Evolutionary conservation across 169 alveolate genomes (phyloP).

Genomic region (Cryptosporidium andersoni): DNA sequence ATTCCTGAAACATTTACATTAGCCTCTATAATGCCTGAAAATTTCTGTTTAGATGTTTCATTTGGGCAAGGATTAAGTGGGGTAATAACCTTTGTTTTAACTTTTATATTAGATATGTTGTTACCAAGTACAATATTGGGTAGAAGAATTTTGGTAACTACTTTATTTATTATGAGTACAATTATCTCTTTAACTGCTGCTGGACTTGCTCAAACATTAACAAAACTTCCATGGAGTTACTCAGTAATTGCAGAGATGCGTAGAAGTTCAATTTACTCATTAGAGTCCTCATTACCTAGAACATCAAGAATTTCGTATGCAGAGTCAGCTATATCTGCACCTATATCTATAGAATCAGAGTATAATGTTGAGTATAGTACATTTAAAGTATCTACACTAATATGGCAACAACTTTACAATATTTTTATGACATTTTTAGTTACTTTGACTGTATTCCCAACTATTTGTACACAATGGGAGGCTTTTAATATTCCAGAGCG

Average conservation of each 20-base stretch:
- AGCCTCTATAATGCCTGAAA: conserved; percentile 69
- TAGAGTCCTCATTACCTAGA: not conserved
- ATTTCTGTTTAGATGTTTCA: conserved; percentile 66
- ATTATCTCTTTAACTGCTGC: conserved; percentile 46
- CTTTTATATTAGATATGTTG: conserved; percentile 12
- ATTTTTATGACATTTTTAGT: conserved; percentile 66
- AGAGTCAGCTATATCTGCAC: conserved; percentile 39
- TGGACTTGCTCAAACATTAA: conserved; percentile 50
- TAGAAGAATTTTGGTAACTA: conserved; percentile 19
- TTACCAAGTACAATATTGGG: conserved; percentile 52
- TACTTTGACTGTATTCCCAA: conserved; percentile 62
- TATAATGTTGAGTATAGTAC: conserved; percentile 21
- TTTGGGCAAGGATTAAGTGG: conserved; percentile 65
- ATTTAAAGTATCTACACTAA: conserved; percentile 58
- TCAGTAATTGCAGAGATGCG: conserved; percentile 68
- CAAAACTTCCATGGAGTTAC: conserved; percentile 58
- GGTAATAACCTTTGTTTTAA: conserved; percentile 24
- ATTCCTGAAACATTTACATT: conserved; percentile 64
- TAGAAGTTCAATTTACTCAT: not conserved
- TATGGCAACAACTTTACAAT: conserved; percentile 70
- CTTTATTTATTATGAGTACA: conserved; percentile 48
- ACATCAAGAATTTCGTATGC: conserved; percentile 39
- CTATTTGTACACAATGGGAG: conserved; percentile 55
- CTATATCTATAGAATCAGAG: conserved; percentile 54
- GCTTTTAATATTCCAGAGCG: conserved; percentile 18